Percentiles rank a stretch among this genome's conserved stretches.
Evolutionary conservation across 169 alveolate genomes (phyloP).

Genomic region (Plasmodium falciparum): DNA sequence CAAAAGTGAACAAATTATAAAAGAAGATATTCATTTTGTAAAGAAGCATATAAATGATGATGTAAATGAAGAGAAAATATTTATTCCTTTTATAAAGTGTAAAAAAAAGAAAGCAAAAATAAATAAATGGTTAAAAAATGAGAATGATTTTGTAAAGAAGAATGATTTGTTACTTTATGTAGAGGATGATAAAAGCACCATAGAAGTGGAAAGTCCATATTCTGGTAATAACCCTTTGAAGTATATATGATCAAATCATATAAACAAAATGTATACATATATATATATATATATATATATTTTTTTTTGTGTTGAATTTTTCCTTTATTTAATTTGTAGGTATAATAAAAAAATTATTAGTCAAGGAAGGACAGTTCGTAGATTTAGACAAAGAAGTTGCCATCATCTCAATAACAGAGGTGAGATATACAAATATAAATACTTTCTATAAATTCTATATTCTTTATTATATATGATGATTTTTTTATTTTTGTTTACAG

Average conservation of each 20-base stretch:
- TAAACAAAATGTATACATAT: background rate
- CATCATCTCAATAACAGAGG: constrained; percentile 30
- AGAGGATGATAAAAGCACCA: constrained; percentile 72
- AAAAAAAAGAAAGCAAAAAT: constrained; percentile 47
- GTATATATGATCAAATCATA: background rate
- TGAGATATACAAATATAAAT: constrained; percentile 2
- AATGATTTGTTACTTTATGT: constrained; percentile 41
- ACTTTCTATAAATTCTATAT: background rate
- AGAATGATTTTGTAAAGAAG: constrained; percentile 41
- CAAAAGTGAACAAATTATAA: background rate
- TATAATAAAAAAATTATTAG: constrained; percentile 29
- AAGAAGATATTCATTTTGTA: background rate
- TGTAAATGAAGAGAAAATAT: constrained; percentile 20
- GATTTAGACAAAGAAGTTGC: constrained; percentile 64
- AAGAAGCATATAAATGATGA: background rate
- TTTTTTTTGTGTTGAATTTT: background rate
- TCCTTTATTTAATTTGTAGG: constrained; percentile 27
- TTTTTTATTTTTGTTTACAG: background rate
- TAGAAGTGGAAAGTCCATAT: constrained; percentile 67
- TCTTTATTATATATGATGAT: background rate
- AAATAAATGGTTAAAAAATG: constrained; percentile 51
- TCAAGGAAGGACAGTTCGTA: constrained; percentile 62
- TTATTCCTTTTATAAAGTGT: constrained; percentile 23
- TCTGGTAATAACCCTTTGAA: constrained; percentile 13
- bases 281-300: background rate